Percentiles rank a stretch among this genome's conserved stretches.
Evolutionary conservation across 1,139 yeast genomes (phyloP).

Genomic region (Yamadazyma dendronema): DNA sequence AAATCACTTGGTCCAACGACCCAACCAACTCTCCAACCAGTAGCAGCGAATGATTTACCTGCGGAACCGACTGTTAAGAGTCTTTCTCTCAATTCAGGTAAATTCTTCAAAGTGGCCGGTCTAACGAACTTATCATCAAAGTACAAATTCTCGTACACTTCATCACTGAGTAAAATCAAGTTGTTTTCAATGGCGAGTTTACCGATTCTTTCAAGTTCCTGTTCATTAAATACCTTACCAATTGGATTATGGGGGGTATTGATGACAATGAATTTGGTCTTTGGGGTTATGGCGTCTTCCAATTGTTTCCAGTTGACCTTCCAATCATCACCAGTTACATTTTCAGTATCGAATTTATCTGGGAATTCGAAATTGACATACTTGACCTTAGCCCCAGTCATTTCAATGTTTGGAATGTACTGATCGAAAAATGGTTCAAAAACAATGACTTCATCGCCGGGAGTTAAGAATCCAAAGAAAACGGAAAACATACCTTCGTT

Average conservation of each 20-base stretch:
- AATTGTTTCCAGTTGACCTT: constrained; percentile 74
- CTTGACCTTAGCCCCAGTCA: constrained; percentile 88
- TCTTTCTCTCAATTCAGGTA: constrained; percentile 72
- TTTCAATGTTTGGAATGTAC: constrained; percentile 87
- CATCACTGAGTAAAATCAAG: constrained; percentile 81
- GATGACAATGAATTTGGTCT: constrained; percentile 81
- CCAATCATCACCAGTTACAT: constrained; percentile 85
- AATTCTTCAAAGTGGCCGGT: constrained; percentile 68
- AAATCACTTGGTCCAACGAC: constrained; percentile 83
- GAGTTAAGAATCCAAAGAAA: constrained; percentile 78
- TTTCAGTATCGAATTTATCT: constrained; percentile 58
- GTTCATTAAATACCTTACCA: constrained; percentile 80
- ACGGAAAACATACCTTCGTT: constrained; percentile 90
- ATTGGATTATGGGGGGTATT: constrained; percentile 97
- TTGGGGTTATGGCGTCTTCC: constrained; percentile 62
- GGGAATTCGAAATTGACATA: constrained; percentile 88
- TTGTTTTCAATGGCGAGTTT: constrained; percentile 80
- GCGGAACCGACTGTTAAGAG: constrained; percentile 95
- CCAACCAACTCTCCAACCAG: constrained; percentile 99
- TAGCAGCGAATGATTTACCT: constrained; percentile 95
- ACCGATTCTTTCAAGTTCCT: constrained; percentile 75
- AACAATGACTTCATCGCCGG: constrained; percentile 96
- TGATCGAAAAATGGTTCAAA: constrained; percentile 97
- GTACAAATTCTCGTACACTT: constrained; percentile 88
- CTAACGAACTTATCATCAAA: constrained; percentile 70